Evolutionary conservation across 2,329 filamentous ascomycete genomes (phyloP), one percentile per base, ranked within the genome.

Genomic region (Raffaelea arxii): DNA sequence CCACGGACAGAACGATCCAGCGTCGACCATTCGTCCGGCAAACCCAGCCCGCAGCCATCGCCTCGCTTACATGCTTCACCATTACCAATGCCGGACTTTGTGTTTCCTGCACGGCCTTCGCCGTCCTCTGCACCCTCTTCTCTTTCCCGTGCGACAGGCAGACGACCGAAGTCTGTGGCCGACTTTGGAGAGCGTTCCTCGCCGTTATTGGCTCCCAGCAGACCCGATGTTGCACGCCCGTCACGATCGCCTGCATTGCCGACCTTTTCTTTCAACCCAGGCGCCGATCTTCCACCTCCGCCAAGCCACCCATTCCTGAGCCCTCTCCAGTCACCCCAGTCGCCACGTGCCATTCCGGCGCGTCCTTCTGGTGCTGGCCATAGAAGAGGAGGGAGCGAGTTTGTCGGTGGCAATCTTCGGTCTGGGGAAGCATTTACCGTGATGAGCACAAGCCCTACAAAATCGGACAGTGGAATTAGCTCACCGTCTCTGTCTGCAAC

Each of bases 321-420:
- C 44, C 77, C 78, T 14, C 72, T 77, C 0, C 63, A 73, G 16
- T 75, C 75, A n/a, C 74, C 77, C 12, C 64, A 66, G 16, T 75
- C 75, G 4, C 66, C 69, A 2, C 64, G 66, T 32, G 60, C 67
- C 2, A 62, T 68, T 6, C 72, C 80, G 18, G 69, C 74, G 19
- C 72, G 78, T 50, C 68, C 75, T 22, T 66, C 67, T 25, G 80
- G 82, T 21, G 85, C 89, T 59, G 81, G 84, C 25, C 90, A 95
- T 62, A 76, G 82, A 56, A 78, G 90, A 57, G 85, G 85, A 46
- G 84, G 81, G 24, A 95, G 89, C 60, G 89, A 95, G 61, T 89
- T 94, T 57, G 85, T 94, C 41, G 87, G 87, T 32, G 86, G 84
- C 7, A 84, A 83, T 55, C 65, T 75, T 54, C 69, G 78, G 55